phyloP scores from a whole-genome alignment of 163 green algal species.

The Coccomyxa subellipsoidea region DNA sequence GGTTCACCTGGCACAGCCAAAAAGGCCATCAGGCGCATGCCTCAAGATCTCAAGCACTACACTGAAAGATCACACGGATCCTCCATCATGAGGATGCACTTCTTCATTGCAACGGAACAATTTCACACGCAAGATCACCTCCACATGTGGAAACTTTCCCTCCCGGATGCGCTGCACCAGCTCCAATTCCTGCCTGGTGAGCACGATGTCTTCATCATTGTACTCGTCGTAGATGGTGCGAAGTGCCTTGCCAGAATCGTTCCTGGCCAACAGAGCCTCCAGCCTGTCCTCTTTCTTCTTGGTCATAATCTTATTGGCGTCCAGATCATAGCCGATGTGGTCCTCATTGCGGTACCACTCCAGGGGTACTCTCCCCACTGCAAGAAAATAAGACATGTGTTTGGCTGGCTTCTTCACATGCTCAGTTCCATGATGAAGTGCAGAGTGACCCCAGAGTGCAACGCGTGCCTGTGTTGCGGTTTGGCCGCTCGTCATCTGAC shows the following conservation, averaged over 20 bases:
- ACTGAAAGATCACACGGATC: no score
- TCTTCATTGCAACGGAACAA: no score
- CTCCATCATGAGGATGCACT: no score
- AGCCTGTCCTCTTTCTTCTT: constrained; percentile 41
- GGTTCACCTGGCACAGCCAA: constrained; percentile 66
- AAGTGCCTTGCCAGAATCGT: constrained; percentile 45
- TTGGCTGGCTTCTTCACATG: no score
- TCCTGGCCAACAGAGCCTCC: constrained; percentile 67
- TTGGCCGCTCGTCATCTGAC: constrained; percentile 82
- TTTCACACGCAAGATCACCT: no score
- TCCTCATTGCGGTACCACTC: constrained; percentile 96
- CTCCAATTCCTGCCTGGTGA: constrained; percentile 85
- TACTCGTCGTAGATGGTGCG: constrained; percentile 95
- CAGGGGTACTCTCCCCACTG: constrained; percentile 87
- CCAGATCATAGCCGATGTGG: constrained; percentile 89
- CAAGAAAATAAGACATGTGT: constrained; percentile 13
- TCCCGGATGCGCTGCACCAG: constrained; percentile 90
- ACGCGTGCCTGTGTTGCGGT: constrained; percentile 67
- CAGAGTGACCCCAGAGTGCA: no score
- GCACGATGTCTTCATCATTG: constrained; percentile 91
- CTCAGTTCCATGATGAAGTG: no score
- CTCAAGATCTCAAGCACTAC: no score
- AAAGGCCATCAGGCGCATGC: no score
- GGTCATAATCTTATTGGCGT: constrained; percentile 10
- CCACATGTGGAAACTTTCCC: constrained; percentile 85